These are phyloP conservation scores for Vitis hybrid DNA, from an alignment of 177 flowering plant species.

Conservation along the genomic window DNA sequence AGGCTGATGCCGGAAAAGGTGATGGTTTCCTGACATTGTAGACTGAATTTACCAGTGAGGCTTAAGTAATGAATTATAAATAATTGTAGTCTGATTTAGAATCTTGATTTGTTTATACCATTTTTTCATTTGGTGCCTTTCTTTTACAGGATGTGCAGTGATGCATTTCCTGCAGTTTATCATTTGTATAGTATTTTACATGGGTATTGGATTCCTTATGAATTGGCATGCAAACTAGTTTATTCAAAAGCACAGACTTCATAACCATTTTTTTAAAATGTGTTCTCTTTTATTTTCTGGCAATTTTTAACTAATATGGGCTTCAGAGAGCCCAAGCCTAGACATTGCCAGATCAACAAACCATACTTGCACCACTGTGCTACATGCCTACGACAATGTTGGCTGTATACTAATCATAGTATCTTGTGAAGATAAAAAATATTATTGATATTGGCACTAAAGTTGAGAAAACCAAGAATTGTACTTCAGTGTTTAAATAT, in stretches of 20 bases:
- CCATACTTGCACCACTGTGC: too few relatives aligned
- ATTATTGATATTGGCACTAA: background rate
- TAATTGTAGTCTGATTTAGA: background rate
- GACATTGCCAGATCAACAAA: too few relatives aligned
- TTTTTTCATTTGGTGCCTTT: background rate
- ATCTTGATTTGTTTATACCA: background rate
- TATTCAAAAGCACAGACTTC: too few relatives aligned
- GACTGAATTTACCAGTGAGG: too few relatives aligned
- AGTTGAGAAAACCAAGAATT: background rate
- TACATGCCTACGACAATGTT: background rate
- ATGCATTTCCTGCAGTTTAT: background rate
- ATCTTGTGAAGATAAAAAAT: background rate
- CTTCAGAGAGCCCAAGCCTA: too few relatives aligned
- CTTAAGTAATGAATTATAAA: background rate
- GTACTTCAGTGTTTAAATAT: background rate
- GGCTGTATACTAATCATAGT: background rate
- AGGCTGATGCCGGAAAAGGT: conserved; percentile 37
- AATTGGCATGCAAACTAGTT: too few relatives aligned
- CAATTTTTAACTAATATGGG: too few relatives aligned
- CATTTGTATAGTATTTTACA: too few relatives aligned
- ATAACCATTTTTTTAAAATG: too few relatives aligned
- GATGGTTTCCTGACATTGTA: background rate
- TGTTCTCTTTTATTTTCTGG: too few relatives aligned
- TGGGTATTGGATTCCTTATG: too few relatives aligned
- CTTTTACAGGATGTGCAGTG: background rate